Percentiles rank a stretch among this genome's conserved stretches.
These are phyloP conservation scores for Cubamyces sp. DNA, from an alignment of 768 basidiomycete genomes.

Conservation along the genomic window DNA sequence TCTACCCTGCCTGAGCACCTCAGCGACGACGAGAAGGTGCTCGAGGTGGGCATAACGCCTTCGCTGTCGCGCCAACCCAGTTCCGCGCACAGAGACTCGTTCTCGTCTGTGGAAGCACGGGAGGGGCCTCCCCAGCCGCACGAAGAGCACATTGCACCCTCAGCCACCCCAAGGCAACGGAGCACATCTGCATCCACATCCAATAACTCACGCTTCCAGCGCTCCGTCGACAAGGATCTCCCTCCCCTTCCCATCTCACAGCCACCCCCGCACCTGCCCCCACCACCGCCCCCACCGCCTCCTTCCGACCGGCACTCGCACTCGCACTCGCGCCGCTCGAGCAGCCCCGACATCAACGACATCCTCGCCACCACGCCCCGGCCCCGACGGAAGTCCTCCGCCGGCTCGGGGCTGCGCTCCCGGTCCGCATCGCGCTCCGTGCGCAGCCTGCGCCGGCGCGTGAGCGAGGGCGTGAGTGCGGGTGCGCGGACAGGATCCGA, in stretches of 20 bases:
- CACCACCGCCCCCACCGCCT: not conserved
- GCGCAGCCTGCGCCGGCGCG: constrained; percentile 25
- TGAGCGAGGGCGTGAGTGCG: constrained; percentile 25
- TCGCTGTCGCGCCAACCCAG: constrained; percentile 19
- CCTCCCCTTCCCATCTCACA: constrained; percentile 30
- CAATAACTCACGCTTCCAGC: constrained; percentile 3
- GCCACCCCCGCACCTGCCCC: constrained; percentile 9
- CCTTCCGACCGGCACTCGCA: not conserved
- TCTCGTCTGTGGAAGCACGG: constrained; percentile 37
- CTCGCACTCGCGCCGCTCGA: constrained; percentile 13
- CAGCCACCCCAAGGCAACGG: constrained; percentile 16
- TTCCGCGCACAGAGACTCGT: constrained; percentile 28
- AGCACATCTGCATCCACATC: not conserved
- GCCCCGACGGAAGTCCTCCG: constrained; percentile 33
- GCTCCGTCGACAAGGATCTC: constrained; percentile 30
- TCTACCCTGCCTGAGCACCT: constrained; percentile 24
- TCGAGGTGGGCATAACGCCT: constrained; percentile 21
- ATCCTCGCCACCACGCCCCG: constrained; percentile 39
- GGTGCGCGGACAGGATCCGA: constrained; percentile 2
- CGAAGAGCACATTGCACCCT: constrained; percentile 27
- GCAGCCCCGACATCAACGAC: constrained; percentile 39
- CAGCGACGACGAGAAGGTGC: constrained; percentile 30
- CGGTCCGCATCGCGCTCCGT: constrained; percentile 31
- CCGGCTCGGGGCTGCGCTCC: constrained; percentile 26
- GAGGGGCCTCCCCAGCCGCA: constrained; percentile 36